Evolutionary conservation across 1,284 basidiomycete species (phyloP), one percentile per base, ranked within the genome.

Genomic region (Grifola frondosa): DNA sequence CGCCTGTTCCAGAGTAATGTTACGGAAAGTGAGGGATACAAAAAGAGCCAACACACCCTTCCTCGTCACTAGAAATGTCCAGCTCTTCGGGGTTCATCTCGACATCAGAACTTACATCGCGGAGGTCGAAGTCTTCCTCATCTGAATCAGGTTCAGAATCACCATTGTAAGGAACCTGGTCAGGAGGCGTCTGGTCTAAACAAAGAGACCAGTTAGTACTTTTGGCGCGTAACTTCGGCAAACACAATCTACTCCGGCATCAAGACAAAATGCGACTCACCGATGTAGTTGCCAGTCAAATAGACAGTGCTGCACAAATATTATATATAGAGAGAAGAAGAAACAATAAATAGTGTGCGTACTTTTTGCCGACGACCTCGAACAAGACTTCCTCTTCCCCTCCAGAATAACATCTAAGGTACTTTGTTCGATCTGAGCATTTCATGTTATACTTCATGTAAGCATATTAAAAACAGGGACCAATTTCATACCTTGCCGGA

Each of bases 211-310:
- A 9, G 26, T 23, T 22, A 7, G 17, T 15, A 36, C 7, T n/a
- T 38, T 35, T 7, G 20, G 23, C 20, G 15, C 21, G 23, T 19
- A 35, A 19, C n/a, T 11, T 10, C 13, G 26, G 25, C 13, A 1
- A 25, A 28, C 40, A 49, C 5, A 52, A n/a, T n/a, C n/a, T n/a
- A n/a, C n/a, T n/a, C n/a, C n/a, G n/a, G n/a, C n/a, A n/a, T n/a
- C n/a, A n/a, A n/a, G 31, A 37, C 46, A 26, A 26, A 30, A 48
- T 42, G 26, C 48, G 16, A 52, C 69, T 41, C 66, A 89, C 81
- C 79, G 58, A 96, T 83, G 71, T 93, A 96, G 73, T 97, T 94
- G 48, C 95, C 95, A 51, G 88, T 81, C 44, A 98, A 69, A 68
- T 95, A 85, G 49, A 97, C 77, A 39, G 84, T 73, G 67, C 91